These are phyloP conservation scores for Quillaja saponaria DNA, from an alignment of 306 rosid genomes.

Conservation along the genomic window DNA sequence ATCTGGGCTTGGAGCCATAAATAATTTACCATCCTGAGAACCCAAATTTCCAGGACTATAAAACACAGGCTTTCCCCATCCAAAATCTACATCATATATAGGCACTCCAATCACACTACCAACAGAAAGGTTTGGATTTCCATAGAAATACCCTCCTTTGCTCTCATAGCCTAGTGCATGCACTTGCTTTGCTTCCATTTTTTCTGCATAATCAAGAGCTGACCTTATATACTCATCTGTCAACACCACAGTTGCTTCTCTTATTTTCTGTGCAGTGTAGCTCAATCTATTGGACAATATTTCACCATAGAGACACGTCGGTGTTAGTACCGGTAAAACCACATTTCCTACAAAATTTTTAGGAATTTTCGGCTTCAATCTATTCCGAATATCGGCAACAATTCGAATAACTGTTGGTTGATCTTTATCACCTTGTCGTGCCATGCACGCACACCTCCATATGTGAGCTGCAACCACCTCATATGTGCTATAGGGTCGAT, in stretches of 20 bases:
- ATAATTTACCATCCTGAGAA: neutral
- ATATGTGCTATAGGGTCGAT: neutral
- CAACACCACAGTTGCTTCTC: neutral
- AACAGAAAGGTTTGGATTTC: neutral
- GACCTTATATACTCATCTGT: neutral
- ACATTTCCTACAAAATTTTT: neutral
- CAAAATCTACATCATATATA: slow-evolving; percentile 2
- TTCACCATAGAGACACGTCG: neutral
- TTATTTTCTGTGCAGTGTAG: neutral
- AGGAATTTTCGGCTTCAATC: neutral
- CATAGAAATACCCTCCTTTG: neutral
- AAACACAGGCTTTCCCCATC: neutral
- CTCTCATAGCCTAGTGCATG: neutral
- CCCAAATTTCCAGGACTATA: no score
- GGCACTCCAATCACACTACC: neutral
- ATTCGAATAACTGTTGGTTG: neutral
- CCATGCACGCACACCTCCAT: neutral
- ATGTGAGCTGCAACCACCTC: neutral
- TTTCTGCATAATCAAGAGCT: neutral
- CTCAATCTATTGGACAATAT: neutral
- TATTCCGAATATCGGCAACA: neutral
- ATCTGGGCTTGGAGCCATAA: neutral
- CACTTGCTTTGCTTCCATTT: neutral
- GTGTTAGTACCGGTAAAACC: neutral
- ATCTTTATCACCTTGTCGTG: neutral